phyloP scores from a whole-genome alignment of 257 asterid species.

The Mentha longifolia region DNA sequence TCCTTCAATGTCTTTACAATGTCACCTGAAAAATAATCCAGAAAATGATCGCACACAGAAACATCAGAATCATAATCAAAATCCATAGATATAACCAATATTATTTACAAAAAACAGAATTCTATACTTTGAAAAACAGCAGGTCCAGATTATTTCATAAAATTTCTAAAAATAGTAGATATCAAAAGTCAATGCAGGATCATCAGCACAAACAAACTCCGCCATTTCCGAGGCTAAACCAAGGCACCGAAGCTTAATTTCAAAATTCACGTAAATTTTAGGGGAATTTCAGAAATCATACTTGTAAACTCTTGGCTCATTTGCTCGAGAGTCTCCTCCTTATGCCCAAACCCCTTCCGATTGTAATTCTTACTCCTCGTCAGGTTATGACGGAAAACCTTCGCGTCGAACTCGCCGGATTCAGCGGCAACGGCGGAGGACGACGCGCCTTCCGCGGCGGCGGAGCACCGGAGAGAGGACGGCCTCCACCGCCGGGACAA shows the following conservation, averaged over 20 bases:
- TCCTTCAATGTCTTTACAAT: constrained; percentile 84
- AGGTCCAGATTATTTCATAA: neutral
- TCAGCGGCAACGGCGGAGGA: constrained; percentile 44
- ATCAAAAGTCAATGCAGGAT: constrained; percentile 25
- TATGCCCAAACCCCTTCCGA: constrained; percentile 89
- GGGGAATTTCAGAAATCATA: constrained; percentile 38
- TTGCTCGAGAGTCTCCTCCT: constrained; percentile 71
- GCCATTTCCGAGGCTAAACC: constrained; percentile 17
- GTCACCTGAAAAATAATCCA: constrained; percentile 68
- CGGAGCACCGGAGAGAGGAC: constrained; percentile 63
- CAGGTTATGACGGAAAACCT: constrained; percentile 82
- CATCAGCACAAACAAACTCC: neutral
- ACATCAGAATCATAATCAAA: constrained; percentile 10
- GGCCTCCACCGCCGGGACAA: constrained; percentile 51
- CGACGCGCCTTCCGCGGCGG: constrained; percentile 57
- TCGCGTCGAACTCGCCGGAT: constrained; percentile 72
- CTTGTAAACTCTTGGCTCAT: constrained; percentile 88
- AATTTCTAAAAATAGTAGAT: constrained; percentile 4
- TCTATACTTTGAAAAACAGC: neutral
- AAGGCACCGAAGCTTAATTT: constrained; percentile 5
- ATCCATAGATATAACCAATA: constrained; percentile 7
- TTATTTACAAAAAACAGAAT: neutral
- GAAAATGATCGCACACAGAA: constrained; percentile 9
- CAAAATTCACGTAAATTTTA: neutral
- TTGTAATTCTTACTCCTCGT: constrained; percentile 89